Base-by-base conservation (phyloP, 345 rosid genomes). In the Cardamine chenopodiifolia region DNA sequence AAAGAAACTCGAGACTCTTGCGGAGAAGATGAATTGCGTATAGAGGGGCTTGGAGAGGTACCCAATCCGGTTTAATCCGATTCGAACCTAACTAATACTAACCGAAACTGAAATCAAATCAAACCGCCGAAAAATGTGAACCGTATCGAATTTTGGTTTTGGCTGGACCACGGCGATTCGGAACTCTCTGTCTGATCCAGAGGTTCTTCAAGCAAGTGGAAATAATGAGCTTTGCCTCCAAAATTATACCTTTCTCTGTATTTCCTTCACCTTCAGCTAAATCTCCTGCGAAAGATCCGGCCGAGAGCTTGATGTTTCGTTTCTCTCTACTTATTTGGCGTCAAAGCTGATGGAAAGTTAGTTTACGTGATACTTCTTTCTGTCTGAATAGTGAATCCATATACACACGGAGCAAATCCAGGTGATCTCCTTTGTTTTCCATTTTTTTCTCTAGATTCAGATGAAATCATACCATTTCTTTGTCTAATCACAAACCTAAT, bases 211-310 rank as follows among this genome's bases (percentile, higher is more conserved):
- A 52, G 17, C 4, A 31, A 31, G 58, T 29, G 4, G 70, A 31
- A 53, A 61, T 69, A 69, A 60, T n/a, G 68, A 40, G 23, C 57
- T 70, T 49, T 50, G 48, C 62, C 62, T n/a, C n/a, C n/a, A 25
- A 71, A 60, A 66, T 60, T 32, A 50, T 71, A 65, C 67, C 31
- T 77, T 40, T 66, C 53, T 58, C 62, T 5, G 17, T 48, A 18
- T 58, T 35, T 47, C 70, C 73, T 77, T 17, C 62, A 28, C 57
- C 63, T 65, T 62, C 35, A 59, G 70, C 70, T 54, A 68, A 69
- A 69, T 77, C 73, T 65, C 68, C 73, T 74, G 81, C 81, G 65
- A 61, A 59, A 8, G 55, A 65, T 66, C 73, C 57, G 77, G 31
- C 69, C 2, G 2, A 31, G 64, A 66, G 70, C 65, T 72, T 60